Evolutionary conservation across 1,284 basidiomycete genomes (phyloP), one percentile per base, ranked within the genome.

Genomic region (Gomphus bonarii): DNA sequence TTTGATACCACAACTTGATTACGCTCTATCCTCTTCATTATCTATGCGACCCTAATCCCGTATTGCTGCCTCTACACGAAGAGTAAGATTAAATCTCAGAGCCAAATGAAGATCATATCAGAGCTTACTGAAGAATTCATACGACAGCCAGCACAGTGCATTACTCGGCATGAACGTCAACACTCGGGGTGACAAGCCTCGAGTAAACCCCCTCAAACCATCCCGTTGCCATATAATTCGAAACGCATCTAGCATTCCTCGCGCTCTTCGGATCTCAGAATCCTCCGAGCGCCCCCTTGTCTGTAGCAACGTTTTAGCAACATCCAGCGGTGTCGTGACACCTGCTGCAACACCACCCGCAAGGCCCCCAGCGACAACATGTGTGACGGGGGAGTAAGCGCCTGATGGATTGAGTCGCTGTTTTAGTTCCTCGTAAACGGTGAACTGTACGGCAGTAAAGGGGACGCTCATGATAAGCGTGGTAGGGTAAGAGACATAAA

Each of bases 401-500:
- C 88, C 85, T 20, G 76, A 70, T 2, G 97, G 93, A 71, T 99
- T 99, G 66, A 97, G 72, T 49, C 91, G 69, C 62, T 79, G 78
- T 73, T 99, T 98, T 59, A 95, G 73, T 69, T 91, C 90, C 71
- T 99, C 97, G 74, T 99, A 99, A 5, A 91, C 89, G 7, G 92
- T 91, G 74, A 95, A 98, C 70, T 99, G 97, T 43, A 95, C 93
- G 42, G 97, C 95, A 58, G 95, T 98, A 76, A 98, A 98, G 1
- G 97, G 97, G 44, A 99, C 91, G 44, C 91, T 88, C 81, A 99
- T 99, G 62, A 85, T 93, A 64, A 97, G 78, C 3, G 97, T 99
- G 14, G 95, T 99, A 4, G 97, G 97, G 72, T 99, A 99, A 11
- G 95, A 99, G 59, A 99, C 85, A 72, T 98, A 99, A 77, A 99